Evolutionary conservation across 2,329 filamentous ascomycete genomes (phyloP).

Genomic region (Neonectria neomacrospora): DNA sequence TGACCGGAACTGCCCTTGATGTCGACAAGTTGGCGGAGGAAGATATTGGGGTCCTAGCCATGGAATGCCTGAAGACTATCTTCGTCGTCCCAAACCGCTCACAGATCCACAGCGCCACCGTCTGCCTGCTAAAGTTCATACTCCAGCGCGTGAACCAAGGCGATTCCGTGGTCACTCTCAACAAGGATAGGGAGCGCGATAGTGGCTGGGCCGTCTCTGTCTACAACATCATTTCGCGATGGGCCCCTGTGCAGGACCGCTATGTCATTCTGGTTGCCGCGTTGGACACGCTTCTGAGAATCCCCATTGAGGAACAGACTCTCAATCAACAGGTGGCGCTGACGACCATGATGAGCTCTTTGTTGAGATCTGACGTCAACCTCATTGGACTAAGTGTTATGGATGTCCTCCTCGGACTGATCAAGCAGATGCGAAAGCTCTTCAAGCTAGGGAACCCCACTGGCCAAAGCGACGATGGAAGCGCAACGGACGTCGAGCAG

Average conservation of each 20-base stretch:
- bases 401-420: constrained; percentile 87
- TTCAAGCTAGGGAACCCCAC: constrained; percentile 69
- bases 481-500: constrained; percentile 48
- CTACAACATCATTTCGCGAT: constrained; percentile 81
- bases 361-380: constrained; percentile 89
- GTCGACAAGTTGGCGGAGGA: constrained; percentile 91
- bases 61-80: constrained; percentile 87
- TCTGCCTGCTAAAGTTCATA: constrained; percentile 80
- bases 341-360: constrained; percentile 80
- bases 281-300: constrained; percentile 78
- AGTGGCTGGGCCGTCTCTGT: constrained; percentile 84
- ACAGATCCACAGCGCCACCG: constrained; percentile 83
- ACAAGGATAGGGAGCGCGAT: constrained; percentile 56
- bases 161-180: constrained; percentile 63
- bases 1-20: constrained; percentile 85
- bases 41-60: constrained; percentile 83
- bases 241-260: constrained; percentile 93
- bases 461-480: constrained; percentile 49
- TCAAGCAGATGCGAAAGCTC: constrained; percentile 83
- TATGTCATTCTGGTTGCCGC: constrained; percentile 88
- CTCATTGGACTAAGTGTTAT: constrained; percentile 96
- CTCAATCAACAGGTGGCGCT: constrained; percentile 80
- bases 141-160: constrained; percentile 65
- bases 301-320: constrained; percentile 75
- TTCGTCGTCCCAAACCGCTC: constrained; percentile 84